These are phyloP conservation scores for Sungouiozyma ichnusensis DNA, from an alignment of 805 yeast species.

Conservation along the genomic window DNA sequence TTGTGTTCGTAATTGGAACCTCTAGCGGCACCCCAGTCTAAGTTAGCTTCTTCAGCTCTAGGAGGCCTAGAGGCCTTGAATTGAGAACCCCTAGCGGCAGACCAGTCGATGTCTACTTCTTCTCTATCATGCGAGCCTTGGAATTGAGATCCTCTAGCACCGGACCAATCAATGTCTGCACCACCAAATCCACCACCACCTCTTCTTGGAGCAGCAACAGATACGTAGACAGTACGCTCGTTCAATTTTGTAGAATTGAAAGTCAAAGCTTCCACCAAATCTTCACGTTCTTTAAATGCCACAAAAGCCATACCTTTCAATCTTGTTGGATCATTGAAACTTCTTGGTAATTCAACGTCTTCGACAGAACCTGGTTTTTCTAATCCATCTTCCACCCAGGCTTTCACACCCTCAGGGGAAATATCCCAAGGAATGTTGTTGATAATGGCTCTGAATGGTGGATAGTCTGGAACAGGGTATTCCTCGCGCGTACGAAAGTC, in stretches of 20 bases:
- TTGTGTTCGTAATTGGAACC: conserved; percentile 24
- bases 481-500: conserved; percentile 44
- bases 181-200: conserved; percentile 33
- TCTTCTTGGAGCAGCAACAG: conserved; percentile 67
- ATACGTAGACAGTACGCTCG: conserved; percentile 61
- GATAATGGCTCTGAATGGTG: conserved; percentile 88
- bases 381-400: conserved; percentile 49
- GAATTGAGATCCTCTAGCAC: conserved; percentile 29
- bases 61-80: conserved; percentile 19
- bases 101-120: conserved; percentile 34
- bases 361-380: conserved; percentile 44
- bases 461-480: conserved; percentile 78
- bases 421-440: conserved; percentile 79
- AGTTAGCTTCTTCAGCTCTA: conserved; percentile 32
- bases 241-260: conserved; percentile 59
- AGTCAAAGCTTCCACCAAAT: conserved; percentile 61
- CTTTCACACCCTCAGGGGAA: conserved; percentile 50
- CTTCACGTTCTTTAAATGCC: conserved; percentile 68
- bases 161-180: conserved; percentile 39
- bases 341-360: conserved; percentile 66
- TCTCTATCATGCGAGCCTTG: conserved; percentile 22
- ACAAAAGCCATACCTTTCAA: conserved; percentile 85
- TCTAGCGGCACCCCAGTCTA: conserved; percentile 41
- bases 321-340: conserved; percentile 47
- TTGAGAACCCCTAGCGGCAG: conserved; percentile 30